Base-by-base conservation (phyloP, 768 basidiomycete species). In the Lactifluus echinatus region DNA sequence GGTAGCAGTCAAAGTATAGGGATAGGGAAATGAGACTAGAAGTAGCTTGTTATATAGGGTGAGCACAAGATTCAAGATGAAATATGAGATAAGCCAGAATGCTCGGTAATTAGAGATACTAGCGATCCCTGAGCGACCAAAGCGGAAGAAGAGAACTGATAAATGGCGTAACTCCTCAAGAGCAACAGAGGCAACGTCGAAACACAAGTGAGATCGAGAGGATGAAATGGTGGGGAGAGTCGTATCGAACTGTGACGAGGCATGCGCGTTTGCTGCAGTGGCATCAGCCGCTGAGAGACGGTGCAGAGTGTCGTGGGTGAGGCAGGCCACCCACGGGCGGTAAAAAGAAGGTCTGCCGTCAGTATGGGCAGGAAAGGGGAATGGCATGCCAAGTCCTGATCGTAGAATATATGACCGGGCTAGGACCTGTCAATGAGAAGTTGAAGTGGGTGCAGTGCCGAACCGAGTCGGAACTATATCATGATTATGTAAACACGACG, bases 11-110 rank as follows among this genome's bases (percentile, higher is more conserved):
- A 99, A 79, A 2, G 92, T 89, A 75, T 97, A 98, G 2, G 95
- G 94, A 66, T 91, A 98, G 0, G 96, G 96, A 67, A 98, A 98
- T 55, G 79, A 82, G 52, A 89, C 84, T 60, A 99, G 83, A 17
- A 98, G 84, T 36, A 82, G 78, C 72, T 99, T 99, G 79, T 99
- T 99, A 72, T 91, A 96, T 43, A 99, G 74, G 8, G 95, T 98
- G 62, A 99, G 80, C 11, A 82, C 79, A 28, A 98, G 83, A 71
- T 97, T 98, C 78, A 94, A 87, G 59, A 74, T 69, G 67, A 99
- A 97, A 74, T 96, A 98, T 59, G 91, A 74, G 4, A 70, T 63
- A 17, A 97, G 79, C 90, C 90, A 93, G 52, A 76, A 73, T 1
- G 70, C 63, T 56, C 58, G 64, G 11, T 52, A 52, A 4, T 47